phyloP scores from a whole-genome alignment of 805 yeast genomes.

The Pichia paraexigua region DNA sequence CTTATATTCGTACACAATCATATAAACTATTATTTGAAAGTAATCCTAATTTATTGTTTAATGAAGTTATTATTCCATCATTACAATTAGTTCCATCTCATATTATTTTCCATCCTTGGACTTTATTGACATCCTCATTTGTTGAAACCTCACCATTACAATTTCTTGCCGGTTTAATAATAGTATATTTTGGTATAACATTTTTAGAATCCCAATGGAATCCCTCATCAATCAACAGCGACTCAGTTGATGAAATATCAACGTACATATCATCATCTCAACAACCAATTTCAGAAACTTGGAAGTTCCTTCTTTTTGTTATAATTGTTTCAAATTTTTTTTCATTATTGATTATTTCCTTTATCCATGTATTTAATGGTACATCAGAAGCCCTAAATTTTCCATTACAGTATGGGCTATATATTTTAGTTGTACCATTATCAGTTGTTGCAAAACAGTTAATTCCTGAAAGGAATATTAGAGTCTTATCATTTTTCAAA shows the following conservation, averaged over 20 bases:
- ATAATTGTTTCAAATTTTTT: slow-evolving; percentile 49
- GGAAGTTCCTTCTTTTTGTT: slow-evolving; percentile 43
- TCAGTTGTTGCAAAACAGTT: slow-evolving; percentile 50
- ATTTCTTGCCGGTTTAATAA: slow-evolving; percentile 32
- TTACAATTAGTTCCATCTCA: slow-evolving; percentile 58
- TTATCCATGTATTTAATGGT: slow-evolving; percentile 28
- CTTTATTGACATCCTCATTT: slow-evolving; percentile 53
- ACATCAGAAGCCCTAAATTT: slow-evolving; percentile 32
- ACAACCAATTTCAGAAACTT: slow-evolving; percentile 33
- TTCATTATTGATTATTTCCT: slow-evolving; percentile 31
- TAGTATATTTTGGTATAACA: slow-evolving; percentile 34
- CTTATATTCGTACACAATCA: slow-evolving; percentile 33
- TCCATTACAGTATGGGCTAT: slow-evolving; percentile 46
- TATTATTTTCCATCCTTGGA: slow-evolving; percentile 55
- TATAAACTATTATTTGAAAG: slow-evolving; percentile 21
- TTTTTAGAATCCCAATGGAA: slow-evolving; percentile 48
- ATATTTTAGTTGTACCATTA: slow-evolving; percentile 43
- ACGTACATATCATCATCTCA: slow-evolving; percentile 7
- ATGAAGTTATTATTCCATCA: slow-evolving; percentile 38
- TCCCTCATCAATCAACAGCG: slow-evolving; percentile 7
- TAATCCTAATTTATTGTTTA: slow-evolving; percentile 25
- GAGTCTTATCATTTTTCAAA: slow-evolving; percentile 31
- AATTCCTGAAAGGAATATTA: slow-evolving; percentile 49
- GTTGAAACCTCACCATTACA: slow-evolving; percentile 47
- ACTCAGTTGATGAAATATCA: background rate